These are phyloP conservation scores for Sugiyamaella smithiae DNA, from an alignment of 805 yeast genomes.

Conservation along the genomic window DNA sequence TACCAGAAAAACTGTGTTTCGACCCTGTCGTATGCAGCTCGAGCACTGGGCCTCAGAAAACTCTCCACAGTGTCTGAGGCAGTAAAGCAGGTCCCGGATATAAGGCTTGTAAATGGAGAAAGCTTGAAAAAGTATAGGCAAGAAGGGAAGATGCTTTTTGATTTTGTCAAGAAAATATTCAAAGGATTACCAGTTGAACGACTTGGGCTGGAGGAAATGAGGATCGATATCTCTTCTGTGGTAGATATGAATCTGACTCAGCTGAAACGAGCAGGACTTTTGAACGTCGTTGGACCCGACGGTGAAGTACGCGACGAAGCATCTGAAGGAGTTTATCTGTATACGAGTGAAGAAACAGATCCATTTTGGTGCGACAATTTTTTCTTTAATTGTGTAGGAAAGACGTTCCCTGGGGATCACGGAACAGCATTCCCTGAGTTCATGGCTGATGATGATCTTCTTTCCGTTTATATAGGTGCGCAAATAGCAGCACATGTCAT, in stretches of 20 bases:
- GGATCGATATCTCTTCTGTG: constrained; percentile 28
- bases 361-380: constrained; percentile 27
- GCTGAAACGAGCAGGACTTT: constrained; percentile 14
- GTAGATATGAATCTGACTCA: constrained; percentile 18
- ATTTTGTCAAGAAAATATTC: constrained; percentile 23
- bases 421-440: constrained; percentile 6
- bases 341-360: neutral
- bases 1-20: constrained; percentile 32
- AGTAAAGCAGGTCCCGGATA: constrained; percentile 22
- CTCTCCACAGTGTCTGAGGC: constrained; percentile 22
- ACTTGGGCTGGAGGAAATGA: constrained; percentile 35
- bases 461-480: constrained; percentile 29
- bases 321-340: constrained; percentile 19
- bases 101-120: constrained; percentile 33
- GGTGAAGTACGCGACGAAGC: constrained; percentile 21
- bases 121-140: constrained; percentile 28
- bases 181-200: constrained; percentile 29
- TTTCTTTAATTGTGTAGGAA: constrained; percentile 28
- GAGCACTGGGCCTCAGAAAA: constrained; percentile 31
- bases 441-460: neutral
- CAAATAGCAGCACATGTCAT: constrained; percentile 28
- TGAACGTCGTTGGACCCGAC: neutral
- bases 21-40: constrained; percentile 34
- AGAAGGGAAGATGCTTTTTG: constrained; percentile 30
- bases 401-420: constrained; percentile 20